phyloP scores from a whole-genome alignment of 1,284 basidiomycete genomes.

The Microbotryum violaceum region DNA sequence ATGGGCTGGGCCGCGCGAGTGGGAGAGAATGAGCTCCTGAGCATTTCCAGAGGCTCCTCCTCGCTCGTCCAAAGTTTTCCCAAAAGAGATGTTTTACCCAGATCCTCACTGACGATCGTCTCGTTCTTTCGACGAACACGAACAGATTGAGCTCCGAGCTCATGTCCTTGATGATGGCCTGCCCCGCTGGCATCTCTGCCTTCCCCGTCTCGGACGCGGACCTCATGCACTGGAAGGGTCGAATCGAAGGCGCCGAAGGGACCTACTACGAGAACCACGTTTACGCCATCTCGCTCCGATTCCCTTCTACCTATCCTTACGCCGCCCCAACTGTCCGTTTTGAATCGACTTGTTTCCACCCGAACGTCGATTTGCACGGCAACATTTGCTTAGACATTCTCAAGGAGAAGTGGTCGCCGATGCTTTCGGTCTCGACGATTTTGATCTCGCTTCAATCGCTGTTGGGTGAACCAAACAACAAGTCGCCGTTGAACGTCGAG shows the following conservation, averaged over 20 bases:
- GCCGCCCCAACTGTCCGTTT: constrained; percentile 61
- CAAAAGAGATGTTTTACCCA: too few relatives aligned
- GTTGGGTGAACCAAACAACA: constrained; percentile 81
- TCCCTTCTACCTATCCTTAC: constrained; percentile 76
- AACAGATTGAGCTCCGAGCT: constrained; percentile 26
- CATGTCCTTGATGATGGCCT: constrained; percentile 31
- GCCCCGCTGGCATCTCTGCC: constrained; percentile 25
- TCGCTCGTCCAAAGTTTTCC: not conserved
- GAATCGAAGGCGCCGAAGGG: constrained; percentile 25
- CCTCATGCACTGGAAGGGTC: constrained; percentile 28
- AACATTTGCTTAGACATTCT: constrained; percentile 59
- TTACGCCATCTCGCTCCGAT: constrained; percentile 70
- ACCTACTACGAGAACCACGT: constrained; percentile 56
- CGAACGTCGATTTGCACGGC: constrained; percentile 68
- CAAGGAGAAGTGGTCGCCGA: constrained; percentile 82
- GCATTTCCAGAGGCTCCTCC: not conserved
- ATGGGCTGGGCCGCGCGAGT: not conserved
- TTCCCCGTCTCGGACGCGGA: constrained; percentile 28
- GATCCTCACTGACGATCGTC: too few relatives aligned
- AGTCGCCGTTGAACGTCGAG: constrained; percentile 72
- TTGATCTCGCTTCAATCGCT: constrained; percentile 76
- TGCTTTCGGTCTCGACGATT: constrained; percentile 80
- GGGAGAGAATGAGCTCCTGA: not conserved
- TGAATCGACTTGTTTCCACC: constrained; percentile 56
- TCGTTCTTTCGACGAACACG: not conserved